These are phyloP conservation scores for Diddensiella caesifluorescens DNA, from an alignment of 805 yeast species.

Conservation along the genomic window DNA sequence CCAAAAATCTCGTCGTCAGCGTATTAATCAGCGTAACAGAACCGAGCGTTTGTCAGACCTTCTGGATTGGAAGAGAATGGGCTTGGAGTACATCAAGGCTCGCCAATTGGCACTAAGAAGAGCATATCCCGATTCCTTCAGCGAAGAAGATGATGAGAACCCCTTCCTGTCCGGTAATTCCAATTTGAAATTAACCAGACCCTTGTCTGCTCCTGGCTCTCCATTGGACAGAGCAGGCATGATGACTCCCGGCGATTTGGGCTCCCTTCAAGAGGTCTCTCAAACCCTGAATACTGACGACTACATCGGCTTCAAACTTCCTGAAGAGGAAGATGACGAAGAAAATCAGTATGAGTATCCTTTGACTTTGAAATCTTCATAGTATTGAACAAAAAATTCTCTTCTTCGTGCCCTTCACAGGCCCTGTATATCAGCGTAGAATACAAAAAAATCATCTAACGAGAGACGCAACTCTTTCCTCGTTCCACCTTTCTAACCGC, in stretches of 20 bases:
- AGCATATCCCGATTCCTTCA: conserved; percentile 84
- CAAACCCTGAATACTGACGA: conserved; percentile 69
- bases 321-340: conserved; percentile 35
- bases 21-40: conserved; percentile 96
- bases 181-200: conserved; percentile 66
- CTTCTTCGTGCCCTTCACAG: too few relatives aligned
- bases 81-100: conserved; percentile 91
- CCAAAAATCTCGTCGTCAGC: conserved; percentile 86
- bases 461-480: conserved; percentile 34
- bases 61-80: conserved; percentile 98
- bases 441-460: too few relatives aligned
- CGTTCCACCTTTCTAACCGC: conserved; percentile 43
- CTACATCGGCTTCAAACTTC: conserved; percentile 45
- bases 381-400: not conserved
- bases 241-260: conserved; percentile 98
- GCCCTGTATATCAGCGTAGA: too few relatives aligned
- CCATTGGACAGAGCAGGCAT: conserved; percentile 69
- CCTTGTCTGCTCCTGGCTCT: conserved; percentile 95
- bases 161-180: conserved; percentile 29
- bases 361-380: conserved; percentile 17
- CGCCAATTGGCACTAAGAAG: conserved; percentile 85
- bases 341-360: conserved; percentile 30
- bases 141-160: conserved; percentile 31
- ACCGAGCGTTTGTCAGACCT: conserved; percentile 90
- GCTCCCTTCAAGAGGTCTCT: conserved; percentile 87